Base-by-base conservation (phyloP, 1,284 basidiomycete genomes). In the Ceratobasidium sp. region DNA sequence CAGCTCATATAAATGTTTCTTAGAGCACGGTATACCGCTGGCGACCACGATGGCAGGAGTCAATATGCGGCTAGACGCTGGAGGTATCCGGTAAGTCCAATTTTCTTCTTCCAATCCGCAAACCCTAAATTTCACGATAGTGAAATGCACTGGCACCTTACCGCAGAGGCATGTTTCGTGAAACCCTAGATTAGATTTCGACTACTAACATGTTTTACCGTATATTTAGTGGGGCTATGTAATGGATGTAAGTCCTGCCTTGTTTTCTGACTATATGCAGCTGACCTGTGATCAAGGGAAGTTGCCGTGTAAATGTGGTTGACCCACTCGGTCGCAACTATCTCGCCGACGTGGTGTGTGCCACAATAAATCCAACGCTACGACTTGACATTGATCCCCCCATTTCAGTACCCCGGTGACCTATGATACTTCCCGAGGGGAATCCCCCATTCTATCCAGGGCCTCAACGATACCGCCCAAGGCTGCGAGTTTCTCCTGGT, bases 401-500 rank as follows among this genome's bases (percentile, higher is more conserved):
- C 14, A 14, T 13, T 39, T 19, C 52, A 69, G 68, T 54, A 69
- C 14, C 57, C 41, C 5, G 68, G 70, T 14, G 56, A 64, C 54
- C 41, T 62, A 6, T 69, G 87, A 87, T 89, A 85, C 77, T 89
- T 89, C 79, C 87, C 87, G 11, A 78, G 87, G 8, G 87, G 88
- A 19, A 81, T 85, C 69, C 82, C 84, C 6, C 85, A 87, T 74
- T 83, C 82, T 30, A 79, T 90, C 29, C 88, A 90, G 78, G 88
- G 86, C 19, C 85, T 84, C 69, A 78, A 76, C 27, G 83, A 84
- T 62, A 78, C 78, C 53, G 78, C 81, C 11, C 83, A 83, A 1
- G 88, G 87, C 2, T 79, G 84, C 6, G 88, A 91, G 75, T 90
- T 90, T 75, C 77, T 90, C 39, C 78, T 91, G 73, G 87, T 88